These are phyloP conservation scores for Gelatoporia subvermispora DNA, from an alignment of 768 basidiomycete genomes.

Conservation along the genomic window DNA sequence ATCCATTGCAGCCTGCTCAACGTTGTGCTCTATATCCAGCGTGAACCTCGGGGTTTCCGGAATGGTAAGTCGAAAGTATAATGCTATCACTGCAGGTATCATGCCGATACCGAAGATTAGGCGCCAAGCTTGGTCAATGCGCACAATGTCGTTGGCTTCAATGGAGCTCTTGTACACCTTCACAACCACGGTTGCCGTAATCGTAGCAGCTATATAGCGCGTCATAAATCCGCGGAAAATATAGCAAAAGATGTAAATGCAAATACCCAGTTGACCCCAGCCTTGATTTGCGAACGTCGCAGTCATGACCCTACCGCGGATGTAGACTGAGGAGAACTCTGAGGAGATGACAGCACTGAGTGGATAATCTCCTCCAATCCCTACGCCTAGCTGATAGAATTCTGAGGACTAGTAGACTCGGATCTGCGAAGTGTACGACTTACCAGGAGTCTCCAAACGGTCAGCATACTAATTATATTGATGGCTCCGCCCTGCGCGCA, in stretches of 20 bases:
- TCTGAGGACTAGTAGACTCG: no score
- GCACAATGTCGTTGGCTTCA: conserved; percentile 70
- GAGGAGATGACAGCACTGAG: conserved; percentile 43
- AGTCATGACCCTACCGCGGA: conserved; percentile 45
- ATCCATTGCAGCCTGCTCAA: conserved; percentile 37
- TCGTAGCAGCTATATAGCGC: conserved; percentile 44
- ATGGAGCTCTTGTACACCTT: conserved; percentile 57
- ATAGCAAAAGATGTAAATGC: not conserved
- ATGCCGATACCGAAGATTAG: conserved; percentile 44
- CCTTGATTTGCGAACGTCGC: conserved; percentile 39
- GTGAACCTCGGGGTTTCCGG: conserved; percentile 46
- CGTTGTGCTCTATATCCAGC: conserved; percentile 46
- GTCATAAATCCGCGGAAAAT: not conserved
- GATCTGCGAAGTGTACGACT: no score
- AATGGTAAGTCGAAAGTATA: conserved; percentile 45
- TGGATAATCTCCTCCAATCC: conserved; percentile 45
- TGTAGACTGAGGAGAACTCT: conserved; percentile 43
- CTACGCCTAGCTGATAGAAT: conserved; percentile 26
- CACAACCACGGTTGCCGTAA: conserved; percentile 61
- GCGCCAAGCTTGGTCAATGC: conserved; percentile 56
- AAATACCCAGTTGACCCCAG: conserved; percentile 71
- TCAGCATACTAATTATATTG: conserved; percentile 37
- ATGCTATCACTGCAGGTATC: conserved; percentile 38
- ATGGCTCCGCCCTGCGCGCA: conserved; percentile 32
- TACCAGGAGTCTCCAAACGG: conserved; percentile 43